Base-by-base conservation (phyloP, 805 yeast genomes). In the Candida xiaguanensis region DNA sequence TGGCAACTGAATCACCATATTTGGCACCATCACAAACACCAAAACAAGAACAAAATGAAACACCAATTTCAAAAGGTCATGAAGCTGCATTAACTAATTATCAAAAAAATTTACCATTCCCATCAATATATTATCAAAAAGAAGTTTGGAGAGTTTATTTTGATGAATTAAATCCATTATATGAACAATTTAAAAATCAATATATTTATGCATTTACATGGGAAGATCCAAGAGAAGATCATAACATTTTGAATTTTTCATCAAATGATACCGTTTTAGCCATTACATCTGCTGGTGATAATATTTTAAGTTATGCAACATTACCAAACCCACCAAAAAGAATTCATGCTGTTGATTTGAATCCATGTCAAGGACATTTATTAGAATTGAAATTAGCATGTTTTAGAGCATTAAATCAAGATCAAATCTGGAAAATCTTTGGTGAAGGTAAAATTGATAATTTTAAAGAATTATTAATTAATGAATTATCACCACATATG, bases 191-290 rank as follows among this genome's bases (percentile, higher is more conserved):
- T 66, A 78, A 75, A 43, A 74, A 83, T 53, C 89, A 85, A 62
- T 85, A 84, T 58, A 86, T 85, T 44, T 86, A 85, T 55, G 90
- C 95, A 4, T 85, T 85, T 61, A 85, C 95, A 5, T 85, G 95
- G 95, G 95, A 85, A 61, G 95, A 86, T 55, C 95, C 95, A 22
- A 72, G 83, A 41, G 93, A 84, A 62, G 95, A 85, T 63, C 75
- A 77, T 44, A 71, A 71, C 36, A 81, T 85, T 40, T 68, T 85
- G 49, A 73, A 79, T 31, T 67, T 85, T 51, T 65, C 70, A 23
- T 61, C 78, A 11, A 70, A 74, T 22, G 95, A 86, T 53, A 82
- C 87, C 1, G 85, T 85, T 3, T 69, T 85, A 49, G 90, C 91
- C 16, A 85, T 85, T 41, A 85, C 95, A 4, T 84, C 91, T 31